Evolutionary conservation across 495 filamentous ascomycete genomes (phyloP).

Genomic region (Chaetomidium leptoderma): DNA sequence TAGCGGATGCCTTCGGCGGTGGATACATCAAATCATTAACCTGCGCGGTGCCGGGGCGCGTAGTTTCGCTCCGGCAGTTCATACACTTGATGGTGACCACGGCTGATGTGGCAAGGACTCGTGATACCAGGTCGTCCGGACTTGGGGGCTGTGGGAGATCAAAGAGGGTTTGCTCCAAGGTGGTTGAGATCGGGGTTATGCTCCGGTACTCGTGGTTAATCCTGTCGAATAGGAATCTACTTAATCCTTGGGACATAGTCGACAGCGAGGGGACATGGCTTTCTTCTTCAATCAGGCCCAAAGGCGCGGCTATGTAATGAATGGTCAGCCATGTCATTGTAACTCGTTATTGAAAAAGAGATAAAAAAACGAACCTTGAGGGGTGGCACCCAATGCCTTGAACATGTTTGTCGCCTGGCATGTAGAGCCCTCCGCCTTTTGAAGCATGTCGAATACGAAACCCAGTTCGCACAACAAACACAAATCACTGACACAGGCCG

Average conservation of each 20-base stretch:
- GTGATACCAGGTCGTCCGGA: constrained; percentile 20
- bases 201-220: constrained; percentile 29
- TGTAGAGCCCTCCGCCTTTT: constrained; percentile 86
- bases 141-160: constrained; percentile 16
- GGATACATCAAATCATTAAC: constrained; percentile 85
- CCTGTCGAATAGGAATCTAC: constrained; percentile 29
- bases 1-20: constrained; percentile 33
- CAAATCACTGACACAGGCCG: constrained; percentile 69
- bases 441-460: constrained; percentile 95
- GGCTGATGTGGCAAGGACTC: constrained; percentile 40
- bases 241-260: constrained; percentile 26
- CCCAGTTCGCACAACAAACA: constrained; percentile 94
- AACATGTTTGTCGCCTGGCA: constrained; percentile 97
- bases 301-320: constrained; percentile 51
- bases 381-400: constrained; percentile 75
- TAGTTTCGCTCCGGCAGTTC: constrained; percentile 74
- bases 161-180: constrained; percentile 27
- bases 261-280: constrained; percentile 33
- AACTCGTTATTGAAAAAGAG: neutral
- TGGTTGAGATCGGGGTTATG: constrained; percentile 27
- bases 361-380: constrained; percentile 49
- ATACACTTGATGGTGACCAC: constrained; percentile 67
- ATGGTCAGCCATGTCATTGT: constrained; percentile 15
- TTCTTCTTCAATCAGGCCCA: constrained; percentile 81
- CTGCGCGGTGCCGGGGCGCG: constrained; percentile 60